A percentile compares a stretch with the other conserved stretches of the same genome.
Conservation (phyloP, 495 filamentous ascomycete species). For the Aspergillus conjunctus region DNA sequence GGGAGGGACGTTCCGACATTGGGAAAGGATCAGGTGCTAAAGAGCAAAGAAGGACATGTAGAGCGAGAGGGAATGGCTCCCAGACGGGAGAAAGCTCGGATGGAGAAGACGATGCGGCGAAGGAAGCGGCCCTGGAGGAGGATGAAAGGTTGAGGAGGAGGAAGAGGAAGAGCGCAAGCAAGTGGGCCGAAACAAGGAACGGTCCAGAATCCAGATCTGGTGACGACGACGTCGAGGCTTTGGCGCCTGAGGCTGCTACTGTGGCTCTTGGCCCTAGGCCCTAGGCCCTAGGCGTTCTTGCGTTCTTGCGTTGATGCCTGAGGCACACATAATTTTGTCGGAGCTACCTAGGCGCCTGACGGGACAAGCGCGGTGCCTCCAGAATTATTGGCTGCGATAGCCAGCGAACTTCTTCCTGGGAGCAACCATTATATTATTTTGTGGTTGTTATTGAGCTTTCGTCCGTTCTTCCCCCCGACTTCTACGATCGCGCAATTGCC, state of each 20-base stretch:
- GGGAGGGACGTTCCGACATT: slow-evolving; percentile 47
- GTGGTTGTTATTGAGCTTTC: slow-evolving; percentile 16
- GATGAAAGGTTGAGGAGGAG: slow-evolving; percentile 18
- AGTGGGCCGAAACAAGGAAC: slow-evolving; percentile 21
- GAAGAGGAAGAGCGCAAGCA: not conserved
- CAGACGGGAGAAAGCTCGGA: slow-evolving; percentile 3
- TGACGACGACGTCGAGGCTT: slow-evolving; percentile 44
- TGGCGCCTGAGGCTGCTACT: slow-evolving; percentile 34
- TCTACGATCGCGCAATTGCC: slow-evolving; percentile 12
- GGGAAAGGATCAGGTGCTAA: slow-evolving; percentile 23
- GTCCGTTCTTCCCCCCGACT: not conserved
- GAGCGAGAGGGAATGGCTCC: slow-evolving; percentile 5
- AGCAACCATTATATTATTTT: slow-evolving; percentile 4
- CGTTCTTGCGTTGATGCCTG: slow-evolving; percentile 10
- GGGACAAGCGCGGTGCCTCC: slow-evolving; percentile 25
- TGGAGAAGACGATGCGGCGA: slow-evolving; percentile 15
- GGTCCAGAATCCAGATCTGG: slow-evolving; percentile 23
- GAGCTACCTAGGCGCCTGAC: slow-evolving; percentile 28
- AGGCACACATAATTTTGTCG: slow-evolving; percentile 16
- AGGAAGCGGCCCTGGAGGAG: slow-evolving; percentile 21
- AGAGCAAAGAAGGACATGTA: slow-evolving; percentile 29
- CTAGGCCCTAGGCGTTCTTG: not conserved
- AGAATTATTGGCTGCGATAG: slow-evolving; percentile 10
- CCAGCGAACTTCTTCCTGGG: slow-evolving; percentile 13
- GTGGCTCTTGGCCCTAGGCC: not conserved